Percentiles rank a stretch among this genome's conserved stretches.
Conservation (phyloP, 352 stramenopile genomes). For the Achlya hypogyna region DNA sequence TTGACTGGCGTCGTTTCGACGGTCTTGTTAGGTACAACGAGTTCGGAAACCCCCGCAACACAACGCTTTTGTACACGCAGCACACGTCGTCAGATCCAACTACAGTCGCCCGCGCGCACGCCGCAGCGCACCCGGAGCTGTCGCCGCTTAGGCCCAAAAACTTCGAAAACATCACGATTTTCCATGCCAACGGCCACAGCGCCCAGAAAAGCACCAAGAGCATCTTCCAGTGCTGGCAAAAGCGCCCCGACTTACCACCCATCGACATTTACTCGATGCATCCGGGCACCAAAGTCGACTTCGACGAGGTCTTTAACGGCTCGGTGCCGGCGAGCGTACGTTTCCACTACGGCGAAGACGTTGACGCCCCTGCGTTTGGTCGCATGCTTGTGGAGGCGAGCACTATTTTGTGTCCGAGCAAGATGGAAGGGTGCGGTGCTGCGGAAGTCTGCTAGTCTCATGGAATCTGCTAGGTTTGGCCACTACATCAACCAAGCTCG, state of each 20-base stretch:
- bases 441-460: neutral
- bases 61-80: slow-evolving; percentile 37
- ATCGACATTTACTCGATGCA: slow-evolving; percentile 47
- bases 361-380: slow-evolving; percentile 34
- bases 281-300: slow-evolving; percentile 29
- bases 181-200: slow-evolving; percentile 44
- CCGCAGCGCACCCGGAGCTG: neutral
- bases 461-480: slow-evolving; percentile 31
- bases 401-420: slow-evolving; percentile 56
- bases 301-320: slow-evolving; percentile 13
- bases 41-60: slow-evolving; percentile 37
- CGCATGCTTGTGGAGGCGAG: slow-evolving; percentile 38
- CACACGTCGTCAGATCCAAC: slow-evolving; percentile 48
- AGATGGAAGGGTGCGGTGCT: slow-evolving; percentile 39
- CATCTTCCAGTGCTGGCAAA: slow-evolving; percentile 51
- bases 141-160: slow-evolving; percentile 26
- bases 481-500: slow-evolving; percentile 83
- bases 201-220: slow-evolving; percentile 41
- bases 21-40: slow-evolving; percentile 22
- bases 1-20: neutral
- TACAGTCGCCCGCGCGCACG: slow-evolving; percentile 23
- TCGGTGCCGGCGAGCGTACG: neutral
- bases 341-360: slow-evolving; percentile 19
- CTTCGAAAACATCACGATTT: slow-evolving; percentile 34
- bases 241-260: slow-evolving; percentile 35